These are phyloP conservation scores for Solanum paucissectum DNA, from an alignment of 257 asterid species.

Conservation along the genomic window DNA sequence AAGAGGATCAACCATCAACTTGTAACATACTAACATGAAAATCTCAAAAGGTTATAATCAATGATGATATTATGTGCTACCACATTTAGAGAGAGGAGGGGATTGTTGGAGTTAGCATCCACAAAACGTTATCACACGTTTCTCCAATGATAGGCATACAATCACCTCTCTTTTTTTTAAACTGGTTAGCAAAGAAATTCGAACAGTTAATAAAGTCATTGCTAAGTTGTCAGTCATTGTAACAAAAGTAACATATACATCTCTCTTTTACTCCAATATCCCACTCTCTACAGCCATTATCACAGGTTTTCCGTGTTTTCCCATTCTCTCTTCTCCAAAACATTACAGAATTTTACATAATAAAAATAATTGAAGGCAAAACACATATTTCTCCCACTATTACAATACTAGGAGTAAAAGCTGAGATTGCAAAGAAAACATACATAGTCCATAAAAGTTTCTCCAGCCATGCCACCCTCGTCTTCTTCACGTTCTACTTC, in stretches of 20 bases:
- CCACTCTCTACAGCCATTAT: background rate
- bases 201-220: background rate
- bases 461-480: conserved; percentile 94
- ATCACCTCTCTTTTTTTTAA: background rate
- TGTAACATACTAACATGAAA: background rate
- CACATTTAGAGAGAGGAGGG: background rate
- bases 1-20: background rate
- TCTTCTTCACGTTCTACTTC: conserved; percentile 98
- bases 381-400: background rate
- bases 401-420: background rate
- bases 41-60: background rate
- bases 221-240: background rate
- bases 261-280: background rate
- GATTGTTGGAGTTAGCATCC: background rate
- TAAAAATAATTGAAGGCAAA: background rate
- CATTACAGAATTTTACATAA: background rate
- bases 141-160: background rate
- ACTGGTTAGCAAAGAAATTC: background rate
- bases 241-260: background rate
- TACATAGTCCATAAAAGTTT: conserved; percentile 93
- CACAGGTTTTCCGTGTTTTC: background rate
- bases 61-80: background rate
- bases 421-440: conserved; percentile 6
- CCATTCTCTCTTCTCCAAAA: background rate
- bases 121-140: background rate